A percentile compares a stretch with the other conserved stretches of the same genome.
Evolutionary conservation across 768 basidiomycete genomes (phyloP).

Genomic region (Paxillus rubicundulus): DNA sequence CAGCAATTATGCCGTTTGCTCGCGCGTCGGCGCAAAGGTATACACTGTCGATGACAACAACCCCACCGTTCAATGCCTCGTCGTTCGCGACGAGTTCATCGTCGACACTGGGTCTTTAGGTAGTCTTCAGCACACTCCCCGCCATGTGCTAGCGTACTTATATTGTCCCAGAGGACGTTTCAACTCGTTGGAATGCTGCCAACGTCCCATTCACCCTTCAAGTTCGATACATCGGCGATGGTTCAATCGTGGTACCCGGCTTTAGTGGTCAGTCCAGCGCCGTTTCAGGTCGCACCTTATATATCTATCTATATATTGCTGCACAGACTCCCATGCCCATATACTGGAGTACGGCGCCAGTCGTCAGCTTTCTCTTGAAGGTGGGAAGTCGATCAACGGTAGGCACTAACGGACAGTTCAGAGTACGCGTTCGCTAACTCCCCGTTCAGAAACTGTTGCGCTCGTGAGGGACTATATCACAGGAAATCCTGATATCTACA

Average conservation of each 20-base stretch:
- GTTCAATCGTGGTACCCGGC: slow-evolving; percentile 68
- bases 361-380: slow-evolving; percentile 61
- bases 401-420: neutral
- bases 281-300: neutral
- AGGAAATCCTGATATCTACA: slow-evolving; percentile 51
- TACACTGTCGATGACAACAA: slow-evolving; percentile 65
- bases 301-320: neutral
- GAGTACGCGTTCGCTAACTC: neutral
- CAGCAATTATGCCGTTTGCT: slow-evolving; percentile 61
- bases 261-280: slow-evolving; percentile 53
- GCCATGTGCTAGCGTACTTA: slow-evolving; percentile 2
- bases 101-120: slow-evolving; percentile 54
- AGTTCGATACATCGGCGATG: slow-evolving; percentile 50
- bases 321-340: slow-evolving; percentile 75
- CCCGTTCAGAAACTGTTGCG: slow-evolving; percentile 53
- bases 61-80: slow-evolving; percentile 58
- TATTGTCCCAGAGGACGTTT: slow-evolving; percentile 39
- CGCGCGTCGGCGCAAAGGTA: slow-evolving; percentile 47
- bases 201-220: slow-evolving; percentile 29
- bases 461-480: slow-evolving; percentile 62
- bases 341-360: slow-evolving; percentile 76
- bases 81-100: slow-evolving; percentile 52
- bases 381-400: slow-evolving; percentile 60
- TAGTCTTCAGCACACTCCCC: slow-evolving; percentile 29
- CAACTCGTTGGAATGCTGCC: slow-evolving; percentile 36